Conservation (phyloP, 1,284 basidiomycete genomes). For the Fomes fomentarius region DNA sequence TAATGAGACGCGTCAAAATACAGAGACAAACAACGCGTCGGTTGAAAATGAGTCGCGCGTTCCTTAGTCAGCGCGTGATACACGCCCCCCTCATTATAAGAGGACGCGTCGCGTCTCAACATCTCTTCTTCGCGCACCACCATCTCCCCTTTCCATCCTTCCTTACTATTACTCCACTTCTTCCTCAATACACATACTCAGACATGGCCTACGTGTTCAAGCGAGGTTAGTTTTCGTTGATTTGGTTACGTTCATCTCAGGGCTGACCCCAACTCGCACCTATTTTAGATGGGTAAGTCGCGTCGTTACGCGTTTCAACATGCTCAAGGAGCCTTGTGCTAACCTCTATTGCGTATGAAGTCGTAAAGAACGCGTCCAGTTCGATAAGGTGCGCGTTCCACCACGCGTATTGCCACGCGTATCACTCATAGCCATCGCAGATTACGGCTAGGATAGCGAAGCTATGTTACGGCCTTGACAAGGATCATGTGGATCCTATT, state of each 20-base stretch:
- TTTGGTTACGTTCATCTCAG: conserved; percentile 2
- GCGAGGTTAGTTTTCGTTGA: conserved; percentile 55
- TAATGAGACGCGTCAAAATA: conserved; percentile 26
- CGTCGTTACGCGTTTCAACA: conserved; percentile 22
- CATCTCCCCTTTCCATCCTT: conserved; percentile 28
- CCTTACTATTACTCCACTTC: not conserved
- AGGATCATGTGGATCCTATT: conserved; percentile 92
- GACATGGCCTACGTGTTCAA: conserved; percentile 75
- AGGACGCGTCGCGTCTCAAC: conserved; percentile 32
- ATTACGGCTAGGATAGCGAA: conserved; percentile 93
- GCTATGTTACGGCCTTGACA: conserved; percentile 96
- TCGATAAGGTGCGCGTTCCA: conserved; percentile 70
- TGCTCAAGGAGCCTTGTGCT: conserved; percentile 21
- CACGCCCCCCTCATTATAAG: conserved; percentile 31
- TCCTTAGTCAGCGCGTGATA: conserved; percentile 31
- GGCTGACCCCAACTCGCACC: conserved; percentile 9
- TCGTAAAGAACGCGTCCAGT: conserved; percentile 85
- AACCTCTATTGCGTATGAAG: conserved; percentile 38
- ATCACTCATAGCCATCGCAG: conserved; percentile 40
- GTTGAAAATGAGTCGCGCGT: conserved; percentile 26
- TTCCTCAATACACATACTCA: conserved; percentile 6
- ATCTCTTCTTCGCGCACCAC: conserved; percentile 35
- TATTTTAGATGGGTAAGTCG: conserved; percentile 64
- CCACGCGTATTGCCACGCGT: conserved; percentile 14
- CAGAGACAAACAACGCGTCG: conserved; percentile 26